Evolutionary conservation across 108 stramenopile genomes (phyloP).

Genomic region (Skeletonema potamos): DNA sequence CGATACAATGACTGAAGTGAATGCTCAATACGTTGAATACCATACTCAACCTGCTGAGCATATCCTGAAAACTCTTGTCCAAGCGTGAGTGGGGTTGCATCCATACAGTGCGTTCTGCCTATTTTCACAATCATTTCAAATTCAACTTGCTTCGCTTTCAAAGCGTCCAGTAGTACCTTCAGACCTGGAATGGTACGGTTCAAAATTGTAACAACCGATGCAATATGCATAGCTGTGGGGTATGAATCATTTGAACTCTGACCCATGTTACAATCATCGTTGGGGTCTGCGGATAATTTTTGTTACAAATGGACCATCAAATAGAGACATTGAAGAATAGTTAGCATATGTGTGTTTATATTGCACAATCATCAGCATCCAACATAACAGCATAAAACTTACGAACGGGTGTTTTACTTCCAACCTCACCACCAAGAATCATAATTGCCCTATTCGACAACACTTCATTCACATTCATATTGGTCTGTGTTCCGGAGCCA

Average conservation of each 20-base stretch:
- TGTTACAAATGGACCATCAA: not conserved
- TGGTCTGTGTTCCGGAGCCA: constrained; percentile 96
- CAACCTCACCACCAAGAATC: constrained; percentile 89
- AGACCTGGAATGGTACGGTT: constrained; percentile 83
- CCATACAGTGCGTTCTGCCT: constrained; percentile 97
- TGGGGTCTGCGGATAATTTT: constrained; percentile 51
- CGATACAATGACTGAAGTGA: constrained; percentile 75
- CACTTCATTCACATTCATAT: constrained; percentile 99
- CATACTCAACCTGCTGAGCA: constrained; percentile 90
- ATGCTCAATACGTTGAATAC: constrained; percentile 75
- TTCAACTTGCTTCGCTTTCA: constrained; percentile 70
- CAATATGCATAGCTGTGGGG: constrained; percentile 98
- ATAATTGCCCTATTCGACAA: constrained; percentile 96
- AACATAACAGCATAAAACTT: not conserved
- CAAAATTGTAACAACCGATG: constrained; percentile 69
- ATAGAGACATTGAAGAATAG: not conserved
- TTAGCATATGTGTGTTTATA: not conserved
- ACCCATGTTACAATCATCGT: constrained; percentile 98
- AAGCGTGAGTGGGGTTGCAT: constrained; percentile 97
- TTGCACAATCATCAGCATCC: not conserved
- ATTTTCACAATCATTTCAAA: constrained; percentile 94
- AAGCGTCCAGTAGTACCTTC: constrained; percentile 61
- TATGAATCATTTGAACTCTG: constrained; percentile 95
- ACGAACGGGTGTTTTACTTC: constrained; percentile 90
- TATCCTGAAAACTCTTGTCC: constrained; percentile 98